Evolutionary conservation across 768 basidiomycete genomes (phyloP).

Genomic region (Suillus sp.): DNA sequence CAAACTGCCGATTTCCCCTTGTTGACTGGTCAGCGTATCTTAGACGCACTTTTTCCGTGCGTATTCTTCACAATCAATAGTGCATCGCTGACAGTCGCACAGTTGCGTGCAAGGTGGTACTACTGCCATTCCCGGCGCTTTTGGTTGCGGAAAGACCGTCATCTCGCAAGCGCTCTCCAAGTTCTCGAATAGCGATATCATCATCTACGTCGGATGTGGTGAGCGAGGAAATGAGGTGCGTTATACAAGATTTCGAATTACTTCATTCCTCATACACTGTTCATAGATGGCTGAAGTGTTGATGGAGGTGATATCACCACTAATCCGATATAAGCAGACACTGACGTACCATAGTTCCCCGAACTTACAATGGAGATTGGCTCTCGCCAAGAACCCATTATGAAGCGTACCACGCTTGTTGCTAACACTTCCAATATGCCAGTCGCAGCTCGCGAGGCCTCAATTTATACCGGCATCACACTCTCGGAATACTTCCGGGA

Average conservation of each 20-base stretch:
- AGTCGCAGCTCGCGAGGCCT: constrained; percentile 98
- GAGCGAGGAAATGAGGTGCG: constrained; percentile 95
- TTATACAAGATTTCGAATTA: constrained; percentile 45
- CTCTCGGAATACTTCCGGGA: constrained; percentile 99
- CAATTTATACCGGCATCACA: constrained; percentile 99
- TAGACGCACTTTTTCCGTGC: constrained; percentile 95
- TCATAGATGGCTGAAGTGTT: constrained; percentile 95
- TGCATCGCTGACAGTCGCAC: constrained; percentile 12
- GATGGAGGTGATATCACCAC: constrained; percentile 69
- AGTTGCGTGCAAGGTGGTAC: constrained; percentile 97
- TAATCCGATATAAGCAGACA: not conserved
- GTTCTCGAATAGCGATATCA: constrained; percentile 98
- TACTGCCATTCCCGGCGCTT: constrained; percentile 97
- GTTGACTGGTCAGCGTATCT: constrained; percentile 93
- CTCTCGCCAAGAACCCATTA: constrained; percentile 96
- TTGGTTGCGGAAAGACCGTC: constrained; percentile 98
- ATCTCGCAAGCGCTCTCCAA: constrained; percentile 98
- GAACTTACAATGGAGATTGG: constrained; percentile 89
- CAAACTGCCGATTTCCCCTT: constrained; percentile 90
- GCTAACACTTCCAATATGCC: constrained; percentile 99
- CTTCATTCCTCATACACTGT: constrained; percentile 21
- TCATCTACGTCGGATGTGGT: constrained; percentile 98
- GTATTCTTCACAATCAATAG: constrained; percentile 30
- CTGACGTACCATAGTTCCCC: constrained; percentile 60
- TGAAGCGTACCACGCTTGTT: constrained; percentile 99